Percentiles rank a stretch among this genome's conserved stretches.
phyloP scores from a whole-genome alignment of 169 alveolate genomes.

The Eimeria zaria region DNA sequence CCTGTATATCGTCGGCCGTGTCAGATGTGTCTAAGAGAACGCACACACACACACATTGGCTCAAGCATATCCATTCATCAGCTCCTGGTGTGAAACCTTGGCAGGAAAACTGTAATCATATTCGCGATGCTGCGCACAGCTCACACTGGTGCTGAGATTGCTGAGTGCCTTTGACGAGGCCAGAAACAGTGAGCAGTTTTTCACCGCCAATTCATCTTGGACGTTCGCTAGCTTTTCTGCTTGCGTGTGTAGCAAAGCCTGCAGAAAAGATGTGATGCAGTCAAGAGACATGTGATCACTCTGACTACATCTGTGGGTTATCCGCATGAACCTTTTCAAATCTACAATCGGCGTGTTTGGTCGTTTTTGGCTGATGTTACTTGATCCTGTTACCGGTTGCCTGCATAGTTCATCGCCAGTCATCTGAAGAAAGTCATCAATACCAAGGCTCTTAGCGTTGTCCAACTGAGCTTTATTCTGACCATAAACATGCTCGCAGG shows the following conservation, averaged over 20 bases:
- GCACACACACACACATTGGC: neutral
- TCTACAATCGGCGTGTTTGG: neutral
- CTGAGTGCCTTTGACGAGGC: constrained; percentile 63
- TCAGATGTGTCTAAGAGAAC: no score
- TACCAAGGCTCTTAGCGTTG: constrained; percentile 1
- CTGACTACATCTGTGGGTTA: neutral
- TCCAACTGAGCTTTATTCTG: neutral
- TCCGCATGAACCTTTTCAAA: neutral
- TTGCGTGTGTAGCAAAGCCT: constrained; percentile 57
- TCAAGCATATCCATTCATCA: neutral
- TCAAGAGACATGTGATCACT: neutral
- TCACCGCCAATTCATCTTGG: constrained; percentile 65
- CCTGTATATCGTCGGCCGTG: no score
- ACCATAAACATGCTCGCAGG: neutral
- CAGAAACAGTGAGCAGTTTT: constrained; percentile 65
- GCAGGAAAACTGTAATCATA: neutral
- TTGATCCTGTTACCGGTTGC: constrained; percentile 23
- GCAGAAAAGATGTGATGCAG: neutral
- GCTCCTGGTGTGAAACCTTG: neutral
- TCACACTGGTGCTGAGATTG: constrained; percentile 56
- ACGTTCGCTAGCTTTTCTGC: constrained; percentile 28
- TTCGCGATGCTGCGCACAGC: neutral
- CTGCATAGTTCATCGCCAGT: constrained; percentile 53
- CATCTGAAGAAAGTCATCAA: constrained; percentile 44
- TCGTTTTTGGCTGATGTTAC: neutral